phyloP scores from a whole-genome alignment of 768 basidiomycete genomes.

The Exsudoporus frostii region DNA sequence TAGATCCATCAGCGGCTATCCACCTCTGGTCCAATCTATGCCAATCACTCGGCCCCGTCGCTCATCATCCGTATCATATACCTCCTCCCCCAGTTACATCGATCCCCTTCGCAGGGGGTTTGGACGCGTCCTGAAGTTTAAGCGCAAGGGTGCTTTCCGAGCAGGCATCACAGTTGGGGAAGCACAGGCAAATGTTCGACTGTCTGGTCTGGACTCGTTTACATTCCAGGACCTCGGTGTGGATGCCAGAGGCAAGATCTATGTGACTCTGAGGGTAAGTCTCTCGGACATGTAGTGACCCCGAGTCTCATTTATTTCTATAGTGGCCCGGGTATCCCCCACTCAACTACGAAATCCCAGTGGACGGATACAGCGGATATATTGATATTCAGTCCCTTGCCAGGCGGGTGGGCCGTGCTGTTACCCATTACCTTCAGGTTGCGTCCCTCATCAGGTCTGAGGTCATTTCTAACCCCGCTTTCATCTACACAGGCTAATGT shows the following conservation, averaged over 20 bases:
- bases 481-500: conserved; percentile 54
- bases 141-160: conserved; percentile 64
- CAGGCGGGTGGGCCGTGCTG: conserved; percentile 65
- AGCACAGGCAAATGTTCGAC: conserved; percentile 59
- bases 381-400: conserved; percentile 65
- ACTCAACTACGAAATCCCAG: conserved; percentile 71
- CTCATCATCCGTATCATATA: conserved; percentile 40
- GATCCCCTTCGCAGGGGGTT: conserved; percentile 49
- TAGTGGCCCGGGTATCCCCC: conserved; percentile 72
- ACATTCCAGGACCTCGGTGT: conserved; percentile 61
- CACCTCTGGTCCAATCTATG: conserved; percentile 24
- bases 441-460: conserved; percentile 11
- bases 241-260: conserved; percentile 56
- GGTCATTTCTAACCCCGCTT: conserved; percentile 7
- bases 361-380: conserved; percentile 63
- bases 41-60: conserved; percentile 27
- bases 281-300: background rate
- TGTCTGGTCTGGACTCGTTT: conserved; percentile 64
- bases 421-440: conserved; percentile 74
- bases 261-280: conserved; percentile 60
- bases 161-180: conserved; percentile 66
- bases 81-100: conserved; percentile 33
- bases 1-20: conserved; percentile 14
- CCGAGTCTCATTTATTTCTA: background rate
- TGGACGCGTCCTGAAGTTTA: conserved; percentile 63